Evolutionary conservation across 2,329 filamentous ascomycete species (phyloP).

Genomic region (Fusarium graminum): DNA sequence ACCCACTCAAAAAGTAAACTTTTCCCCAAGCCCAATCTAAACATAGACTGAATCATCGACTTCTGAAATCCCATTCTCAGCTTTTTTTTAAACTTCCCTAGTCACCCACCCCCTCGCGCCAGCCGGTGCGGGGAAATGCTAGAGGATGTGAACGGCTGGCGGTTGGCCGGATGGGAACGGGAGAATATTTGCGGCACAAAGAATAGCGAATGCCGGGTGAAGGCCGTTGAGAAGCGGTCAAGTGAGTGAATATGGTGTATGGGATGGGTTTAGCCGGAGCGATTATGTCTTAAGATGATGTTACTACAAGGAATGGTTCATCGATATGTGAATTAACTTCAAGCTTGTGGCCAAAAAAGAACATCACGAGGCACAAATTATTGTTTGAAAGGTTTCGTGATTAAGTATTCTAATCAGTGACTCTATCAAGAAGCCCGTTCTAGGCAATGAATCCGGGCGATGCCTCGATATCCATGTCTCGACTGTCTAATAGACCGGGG

Average conservation of each 20-base stretch:
- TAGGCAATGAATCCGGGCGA: constrained; percentile 43
- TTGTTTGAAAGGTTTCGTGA: constrained; percentile 34
- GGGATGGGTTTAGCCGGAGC: constrained; percentile 19
- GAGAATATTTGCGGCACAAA: constrained; percentile 15
- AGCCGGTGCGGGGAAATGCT: constrained; percentile 18
- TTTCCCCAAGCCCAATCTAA: constrained; percentile 3
- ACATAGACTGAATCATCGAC: constrained; percentile 30
- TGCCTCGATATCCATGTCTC: constrained; percentile 40
- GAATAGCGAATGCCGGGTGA: constrained; percentile 36
- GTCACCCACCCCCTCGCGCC: constrained; percentile 21
- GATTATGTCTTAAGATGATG: neutral
- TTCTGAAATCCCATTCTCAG: constrained; percentile 19
- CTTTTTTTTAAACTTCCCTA: constrained; percentile 34
- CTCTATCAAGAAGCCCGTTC: constrained; percentile 50
- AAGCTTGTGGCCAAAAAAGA: too few relatives aligned
- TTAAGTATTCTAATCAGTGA: constrained; percentile 45
- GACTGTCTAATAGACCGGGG: constrained; percentile 51
- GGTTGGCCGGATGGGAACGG: constrained; percentile 33
- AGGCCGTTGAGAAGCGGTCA: constrained; percentile 19
- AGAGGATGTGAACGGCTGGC: neutral
- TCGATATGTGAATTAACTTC: too few relatives aligned
- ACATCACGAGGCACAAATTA: neutral
- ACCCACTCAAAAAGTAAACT: neutral
- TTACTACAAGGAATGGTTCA: neutral
- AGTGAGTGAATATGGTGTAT: constrained; percentile 11